phyloP scores from a whole-genome alignment of 805 yeast genomes.

The Wickerhamiella siamensis region DNA sequence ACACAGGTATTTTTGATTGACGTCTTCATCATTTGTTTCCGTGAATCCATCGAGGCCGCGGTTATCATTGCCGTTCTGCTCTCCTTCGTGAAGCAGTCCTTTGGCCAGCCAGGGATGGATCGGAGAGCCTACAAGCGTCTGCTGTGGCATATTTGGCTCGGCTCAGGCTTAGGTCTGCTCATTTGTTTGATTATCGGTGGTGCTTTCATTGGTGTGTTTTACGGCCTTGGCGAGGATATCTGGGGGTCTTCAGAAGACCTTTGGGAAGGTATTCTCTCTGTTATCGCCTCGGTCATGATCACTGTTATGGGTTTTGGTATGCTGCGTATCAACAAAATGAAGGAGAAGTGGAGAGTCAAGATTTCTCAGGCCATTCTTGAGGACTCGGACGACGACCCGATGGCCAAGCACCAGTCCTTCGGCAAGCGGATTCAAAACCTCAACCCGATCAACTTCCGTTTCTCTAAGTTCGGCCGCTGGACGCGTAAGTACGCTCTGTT shows the following conservation, averaged over 20 bases:
- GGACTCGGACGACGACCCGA: conserved; percentile 16
- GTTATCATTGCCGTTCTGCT: conserved; percentile 80
- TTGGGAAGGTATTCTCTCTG: conserved; percentile 93
- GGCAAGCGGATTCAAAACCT: conserved; percentile 9
- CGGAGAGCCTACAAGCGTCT: conserved; percentile 42
- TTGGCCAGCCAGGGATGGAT: conserved; percentile 35
- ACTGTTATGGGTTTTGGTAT: conserved; percentile 92
- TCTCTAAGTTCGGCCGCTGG: conserved; percentile 22
- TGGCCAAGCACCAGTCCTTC: conserved; percentile 10
- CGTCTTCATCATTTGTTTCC: conserved; percentile 78
- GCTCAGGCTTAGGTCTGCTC: conserved; percentile 57
- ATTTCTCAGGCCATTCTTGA: conserved; percentile 72
- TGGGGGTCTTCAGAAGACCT: conserved; percentile 81
- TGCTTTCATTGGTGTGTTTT: conserved; percentile 90
- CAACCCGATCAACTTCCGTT: conserved; percentile 16
- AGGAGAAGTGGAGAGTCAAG: conserved; percentile 91
- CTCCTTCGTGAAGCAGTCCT: conserved; percentile 82
- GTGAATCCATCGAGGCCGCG: conserved; percentile 90
- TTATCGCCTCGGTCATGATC: conserved; percentile 80
- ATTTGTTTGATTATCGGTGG: conserved; percentile 77
- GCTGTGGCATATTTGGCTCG: conserved; percentile 75
- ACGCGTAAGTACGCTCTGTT: conserved; percentile 76
- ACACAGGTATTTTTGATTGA: conserved; percentile 44
- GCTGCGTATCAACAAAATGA: conserved; percentile 92
- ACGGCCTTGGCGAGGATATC: conserved; percentile 62